A percentile compares a stretch with the other conserved stretches of the same genome.
phyloP scores from a whole-genome alignment of 2,329 filamentous ascomycete species.

The Dryadomyces quercus-mongolicae region DNA sequence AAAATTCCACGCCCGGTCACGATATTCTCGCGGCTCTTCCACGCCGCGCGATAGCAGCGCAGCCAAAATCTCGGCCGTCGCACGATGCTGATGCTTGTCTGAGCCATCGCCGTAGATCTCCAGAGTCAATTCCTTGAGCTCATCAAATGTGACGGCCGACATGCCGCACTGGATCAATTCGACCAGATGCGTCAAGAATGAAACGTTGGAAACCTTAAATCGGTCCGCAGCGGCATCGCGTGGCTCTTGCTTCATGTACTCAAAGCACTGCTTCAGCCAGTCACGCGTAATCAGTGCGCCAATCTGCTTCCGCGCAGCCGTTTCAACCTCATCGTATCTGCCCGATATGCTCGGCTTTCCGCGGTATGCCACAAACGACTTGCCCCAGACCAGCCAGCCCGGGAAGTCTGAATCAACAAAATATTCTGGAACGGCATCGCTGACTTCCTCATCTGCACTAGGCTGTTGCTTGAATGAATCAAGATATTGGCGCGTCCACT shows the following conservation, averaged over 20 bases:
- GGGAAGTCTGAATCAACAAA: constrained; percentile 87
- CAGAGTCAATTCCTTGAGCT: constrained; percentile 70
- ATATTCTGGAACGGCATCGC: constrained; percentile 57
- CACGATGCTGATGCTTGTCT: constrained; percentile 95
- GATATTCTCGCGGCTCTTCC: constrained; percentile 62
- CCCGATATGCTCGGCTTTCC: constrained; percentile 57
- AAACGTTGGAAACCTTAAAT: constrained; percentile 79
- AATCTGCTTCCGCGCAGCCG: constrained; percentile 61
- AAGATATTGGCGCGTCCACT: constrained; percentile 71
- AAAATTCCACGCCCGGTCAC: constrained; percentile 74
- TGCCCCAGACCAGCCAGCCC: constrained; percentile 93
- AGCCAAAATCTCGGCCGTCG: constrained; percentile 85
- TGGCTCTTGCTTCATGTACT: constrained; percentile 40
- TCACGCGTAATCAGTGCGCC: constrained; percentile 66
- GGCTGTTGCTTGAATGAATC: constrained; percentile 53
- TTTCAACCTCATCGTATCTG: constrained; percentile 71
- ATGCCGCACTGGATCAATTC: constrained; percentile 75
- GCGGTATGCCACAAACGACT: constrained; percentile 69
- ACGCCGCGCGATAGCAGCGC: constrained; percentile 71
- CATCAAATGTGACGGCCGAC: constrained; percentile 69
- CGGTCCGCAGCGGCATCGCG: constrained; percentile 35
- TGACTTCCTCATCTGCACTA: constrained; percentile 14
- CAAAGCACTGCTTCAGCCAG: constrained; percentile 83
- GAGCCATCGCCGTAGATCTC: constrained; percentile 82
- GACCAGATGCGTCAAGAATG: constrained; percentile 80